Base-by-base conservation (phyloP, 1,284 basidiomycete genomes). In the Moesziomyces sp. region DNA sequence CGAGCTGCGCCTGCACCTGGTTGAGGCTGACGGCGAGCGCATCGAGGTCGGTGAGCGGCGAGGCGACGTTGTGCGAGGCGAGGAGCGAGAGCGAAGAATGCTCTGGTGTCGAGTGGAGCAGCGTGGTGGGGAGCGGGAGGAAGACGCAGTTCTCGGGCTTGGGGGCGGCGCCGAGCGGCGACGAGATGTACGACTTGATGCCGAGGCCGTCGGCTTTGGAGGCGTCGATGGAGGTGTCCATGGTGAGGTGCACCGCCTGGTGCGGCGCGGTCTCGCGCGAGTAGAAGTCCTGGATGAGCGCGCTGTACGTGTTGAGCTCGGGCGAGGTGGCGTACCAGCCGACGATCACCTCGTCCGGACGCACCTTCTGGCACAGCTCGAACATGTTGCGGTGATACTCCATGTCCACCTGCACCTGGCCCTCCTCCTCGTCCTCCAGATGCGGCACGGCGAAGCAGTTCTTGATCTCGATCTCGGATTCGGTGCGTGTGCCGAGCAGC, bases 241-340 rank as follows among this genome's bases (percentile, higher is more conserved):
- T 87, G 13, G 94, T 92, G 54, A 99, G 87, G 85, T 99, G 96
- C 46, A 99, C 89, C 5, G 97, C 94, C 63, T 92, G 92, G 85
- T 92, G 89, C 5, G 93, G 92, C 0, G 89, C 87, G 3, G 93
- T 94, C 86, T 99, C 94, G 88, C 92, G 90, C 43, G 93, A 90
- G 86, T 97, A 99, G 86, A 97, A 97, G 86, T 97, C 95, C 88
- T 99, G 97, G 82, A 99, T 97, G 74, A 99, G 88, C 21, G 97
- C 94, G 46, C 94, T 96, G 87, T 96, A 96, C 16, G 93, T 93
- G 87, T 97, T 96, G 65, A 99, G 89, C 72, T 92, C 90, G 4
- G 92, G 91, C 71, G 72, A 78, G 23, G 82, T 82, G 21, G 80
- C 80, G 59, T 83, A 83, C 93, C 93, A 96, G 69, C 93, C 93